Evolutionary conservation across 345 rosid genomes (phyloP).

Genomic region (Turritis glabra): DNA sequence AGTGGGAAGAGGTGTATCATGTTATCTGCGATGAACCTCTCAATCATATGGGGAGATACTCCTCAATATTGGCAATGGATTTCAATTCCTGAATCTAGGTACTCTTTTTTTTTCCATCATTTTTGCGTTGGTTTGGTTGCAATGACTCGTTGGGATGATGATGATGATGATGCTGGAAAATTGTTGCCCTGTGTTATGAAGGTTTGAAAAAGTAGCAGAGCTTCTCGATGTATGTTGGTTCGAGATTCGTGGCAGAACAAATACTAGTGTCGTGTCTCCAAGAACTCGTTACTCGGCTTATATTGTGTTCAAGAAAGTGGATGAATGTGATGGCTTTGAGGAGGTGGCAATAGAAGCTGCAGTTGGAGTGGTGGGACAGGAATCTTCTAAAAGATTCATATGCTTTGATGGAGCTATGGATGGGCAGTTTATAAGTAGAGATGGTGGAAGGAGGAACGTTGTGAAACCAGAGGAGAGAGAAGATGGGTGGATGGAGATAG

Average conservation of each 20-base stretch:
- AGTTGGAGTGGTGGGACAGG: slow-evolving; percentile 26
- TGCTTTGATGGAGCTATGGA: not conserved
- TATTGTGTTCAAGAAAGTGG: slow-evolving; percentile 17
- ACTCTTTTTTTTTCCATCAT: not conserved
- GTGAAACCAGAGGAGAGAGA: slow-evolving; percentile 1
- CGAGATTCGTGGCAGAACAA: slow-evolving; percentile 13
- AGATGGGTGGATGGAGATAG: slow-evolving; percentile 23
- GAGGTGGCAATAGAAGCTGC: slow-evolving; percentile 16
- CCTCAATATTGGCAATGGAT: not conserved
- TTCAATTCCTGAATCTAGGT: slow-evolving; percentile 19
- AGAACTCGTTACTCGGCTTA: slow-evolving; percentile 22
- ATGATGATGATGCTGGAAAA: not conserved
- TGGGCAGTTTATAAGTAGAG: not conserved
- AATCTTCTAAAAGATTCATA: not conserved
- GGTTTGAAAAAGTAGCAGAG: slow-evolving; percentile 9
- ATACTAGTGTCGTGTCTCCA: slow-evolving; percentile 9
- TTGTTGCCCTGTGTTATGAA: not conserved
- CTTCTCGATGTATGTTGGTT: slow-evolving; percentile 17
- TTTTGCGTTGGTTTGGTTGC: not conserved
- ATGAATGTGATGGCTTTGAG: not conserved
- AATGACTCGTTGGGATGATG: not conserved
- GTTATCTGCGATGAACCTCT: slow-evolving; percentile 20
- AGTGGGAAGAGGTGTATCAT: slow-evolving; percentile 30
- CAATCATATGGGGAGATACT: slow-evolving; percentile 9
- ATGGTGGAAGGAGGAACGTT: not conserved